A percentile compares a stretch with the other conserved stretches of the same genome.
Conservation (phyloP, 768 basidiomycete genomes). For the Dioszegia aurantiaca region DNA sequence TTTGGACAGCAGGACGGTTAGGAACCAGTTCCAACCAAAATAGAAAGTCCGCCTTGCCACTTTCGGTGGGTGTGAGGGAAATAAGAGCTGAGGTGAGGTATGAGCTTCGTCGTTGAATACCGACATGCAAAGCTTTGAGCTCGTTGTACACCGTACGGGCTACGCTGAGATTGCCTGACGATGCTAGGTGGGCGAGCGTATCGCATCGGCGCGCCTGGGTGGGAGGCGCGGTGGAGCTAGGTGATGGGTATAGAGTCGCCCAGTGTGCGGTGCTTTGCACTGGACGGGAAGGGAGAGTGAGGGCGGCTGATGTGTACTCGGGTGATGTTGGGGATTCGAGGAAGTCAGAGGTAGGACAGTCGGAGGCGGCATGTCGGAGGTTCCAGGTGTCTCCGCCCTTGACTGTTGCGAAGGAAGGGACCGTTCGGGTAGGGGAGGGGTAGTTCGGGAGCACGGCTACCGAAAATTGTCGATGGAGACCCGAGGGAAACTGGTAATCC, state of each 20-base stretch:
- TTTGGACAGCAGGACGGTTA: constrained; percentile 33
- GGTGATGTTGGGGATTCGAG: constrained; percentile 27
- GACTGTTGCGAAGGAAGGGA: not conserved
- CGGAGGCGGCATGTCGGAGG: constrained; percentile 10
- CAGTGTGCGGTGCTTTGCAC: constrained; percentile 28
- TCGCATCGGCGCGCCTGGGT: constrained; percentile 19
- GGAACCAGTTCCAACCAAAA: constrained; percentile 40
- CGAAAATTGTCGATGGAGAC: not conserved
- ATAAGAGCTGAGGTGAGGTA: constrained; percentile 29
- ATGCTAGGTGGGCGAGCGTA: constrained; percentile 24
- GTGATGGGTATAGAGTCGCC: constrained; percentile 28
- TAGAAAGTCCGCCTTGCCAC: constrained; percentile 21
- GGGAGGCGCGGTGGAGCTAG: not conserved
- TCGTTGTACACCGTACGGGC: constrained; percentile 32
- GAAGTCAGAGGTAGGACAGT: constrained; percentile 16
- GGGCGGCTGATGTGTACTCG: constrained; percentile 25
- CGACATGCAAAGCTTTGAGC: constrained; percentile 19
- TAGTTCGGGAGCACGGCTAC: constrained; percentile 6
- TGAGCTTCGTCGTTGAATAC: constrained; percentile 22
- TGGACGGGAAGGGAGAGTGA: constrained; percentile 20
- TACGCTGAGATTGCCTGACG: constrained; percentile 17
- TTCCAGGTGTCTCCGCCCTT: not conserved
- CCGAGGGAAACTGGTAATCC: not conserved
- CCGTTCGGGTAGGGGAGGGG: not conserved
- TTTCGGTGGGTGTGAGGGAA: constrained; percentile 5